Evolutionary conservation across 495 filamentous ascomycete genomes (phyloP), one percentile per base, ranked within the genome.

Genomic region (Tuber brumale): DNA sequence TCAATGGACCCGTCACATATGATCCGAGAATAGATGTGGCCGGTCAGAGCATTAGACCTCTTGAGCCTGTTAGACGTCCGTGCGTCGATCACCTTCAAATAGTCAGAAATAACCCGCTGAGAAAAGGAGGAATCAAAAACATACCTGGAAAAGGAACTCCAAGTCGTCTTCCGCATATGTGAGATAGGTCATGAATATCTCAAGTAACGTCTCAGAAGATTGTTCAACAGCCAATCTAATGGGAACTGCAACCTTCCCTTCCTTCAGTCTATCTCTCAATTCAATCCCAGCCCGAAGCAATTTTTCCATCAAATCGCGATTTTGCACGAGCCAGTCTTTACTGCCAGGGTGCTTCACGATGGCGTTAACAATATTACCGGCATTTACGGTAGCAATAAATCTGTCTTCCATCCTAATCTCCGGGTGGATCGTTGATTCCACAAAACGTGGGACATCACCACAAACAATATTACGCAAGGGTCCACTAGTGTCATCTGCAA

Each of bases 211-310:
- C 76, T 97, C 94, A 23, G 91, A 90, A 19, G 93, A 92, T 84
- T 97, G 94, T 76, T 97, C 90, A 39, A 93, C 92, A 8, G 93
- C 90, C n/a, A 99, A 88, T 43, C 94, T 91, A 76, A 97, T 87
- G 72, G 86, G 87, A 5, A 90, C 85, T 8, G 92, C 89, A 35
- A 98, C 84, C 45, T 85, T 87, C 76, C 95, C 90, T n/a, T 81
- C 83, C 48, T 90, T 90, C 39, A 94, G 86, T 78, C 91, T 90
- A 3, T 85, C 86, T 79, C 97, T 90, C 21, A 98, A 83, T 27
- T 93, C 90, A 78, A 92, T 92, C 21, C 92, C 94, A 35, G 86
- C 86, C 46, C 84, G 82, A 46, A 97, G 86, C 37, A 95, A 85
- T 76, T 91, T 91, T 23, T 89, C 85, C 84, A 92, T 87, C 51